These are phyloP conservation scores for Auriscalpium vulgare DNA, from an alignment of 768 basidiomycete genomes.

Conservation along the genomic window DNA sequence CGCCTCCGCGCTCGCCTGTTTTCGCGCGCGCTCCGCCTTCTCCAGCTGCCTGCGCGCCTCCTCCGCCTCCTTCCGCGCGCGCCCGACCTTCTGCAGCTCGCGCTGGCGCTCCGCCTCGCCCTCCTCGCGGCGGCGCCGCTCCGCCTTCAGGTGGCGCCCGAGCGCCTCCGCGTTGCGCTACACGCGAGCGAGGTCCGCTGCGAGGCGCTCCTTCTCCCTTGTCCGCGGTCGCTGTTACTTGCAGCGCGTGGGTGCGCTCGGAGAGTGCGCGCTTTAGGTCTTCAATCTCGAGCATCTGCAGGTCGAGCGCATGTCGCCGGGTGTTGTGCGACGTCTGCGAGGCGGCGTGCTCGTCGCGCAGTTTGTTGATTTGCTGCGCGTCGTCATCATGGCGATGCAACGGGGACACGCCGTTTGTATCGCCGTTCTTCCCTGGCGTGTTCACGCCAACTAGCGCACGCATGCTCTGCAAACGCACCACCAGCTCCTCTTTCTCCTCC, in stretches of 20 bases:
- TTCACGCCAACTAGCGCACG: constrained; percentile 43
- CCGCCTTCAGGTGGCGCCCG: constrained; percentile 64
- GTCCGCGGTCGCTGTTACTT: constrained; percentile 58
- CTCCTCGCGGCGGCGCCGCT: constrained; percentile 61
- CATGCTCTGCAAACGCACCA: constrained; percentile 59
- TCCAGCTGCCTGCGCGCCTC: constrained; percentile 14
- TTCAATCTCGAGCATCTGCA: constrained; percentile 64
- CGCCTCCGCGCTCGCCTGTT: constrained; percentile 61
- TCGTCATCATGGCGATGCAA: constrained; percentile 54
- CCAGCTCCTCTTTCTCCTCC: constrained; percentile 65
- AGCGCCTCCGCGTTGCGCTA: constrained; percentile 70
- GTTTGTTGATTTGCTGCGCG: constrained; percentile 47
- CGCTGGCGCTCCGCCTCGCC: constrained; percentile 34
- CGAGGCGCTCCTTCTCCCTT: constrained; percentile 52
- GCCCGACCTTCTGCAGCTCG: constrained; percentile 33
- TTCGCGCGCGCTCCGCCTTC: constrained; percentile 55
- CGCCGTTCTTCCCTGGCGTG: constrained; percentile 50
- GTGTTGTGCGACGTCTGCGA: constrained; percentile 64
- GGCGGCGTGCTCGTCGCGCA: constrained; percentile 51
- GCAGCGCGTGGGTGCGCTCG: constrained; percentile 52
- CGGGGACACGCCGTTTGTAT: constrained; percentile 60
- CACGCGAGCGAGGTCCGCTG: constrained; percentile 70
- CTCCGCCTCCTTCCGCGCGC: constrained; percentile 19
- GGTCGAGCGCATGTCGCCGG: constrained; percentile 64
- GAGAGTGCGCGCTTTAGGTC: constrained; percentile 62